Percentiles rank a stretch among this genome's conserved stretches.
Evolutionary conservation across 805 yeast genomes (phyloP).

Genomic region (Candida namnaoensis): DNA sequence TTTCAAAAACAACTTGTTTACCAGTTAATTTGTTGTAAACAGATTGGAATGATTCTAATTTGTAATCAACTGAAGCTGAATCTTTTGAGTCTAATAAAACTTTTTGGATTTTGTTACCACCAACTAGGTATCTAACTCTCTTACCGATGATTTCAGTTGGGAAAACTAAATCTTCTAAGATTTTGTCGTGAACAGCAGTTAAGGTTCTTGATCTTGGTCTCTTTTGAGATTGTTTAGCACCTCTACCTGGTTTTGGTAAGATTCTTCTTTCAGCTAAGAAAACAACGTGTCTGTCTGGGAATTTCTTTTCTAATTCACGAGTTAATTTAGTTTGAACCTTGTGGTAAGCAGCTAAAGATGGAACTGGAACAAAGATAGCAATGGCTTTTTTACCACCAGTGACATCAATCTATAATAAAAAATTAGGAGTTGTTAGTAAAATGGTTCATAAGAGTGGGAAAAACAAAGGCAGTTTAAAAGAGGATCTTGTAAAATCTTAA

Average conservation of each 20-base stretch:
- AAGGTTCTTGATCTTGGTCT: constrained; percentile 99
- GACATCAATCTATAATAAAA: constrained; percentile 62
- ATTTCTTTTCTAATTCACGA: constrained; percentile 99
- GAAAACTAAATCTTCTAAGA: constrained; percentile 98
- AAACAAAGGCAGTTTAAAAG: too few relatives aligned
- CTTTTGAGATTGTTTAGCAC: constrained; percentile 90
- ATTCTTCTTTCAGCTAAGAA: constrained; percentile 99
- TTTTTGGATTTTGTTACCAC: constrained; percentile 98
- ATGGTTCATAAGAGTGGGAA: too few relatives aligned
- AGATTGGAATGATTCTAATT: constrained; percentile 98
- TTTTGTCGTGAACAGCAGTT: constrained; percentile 96
- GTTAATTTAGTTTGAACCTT: constrained; percentile 95
- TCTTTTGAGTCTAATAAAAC: constrained; percentile 97
- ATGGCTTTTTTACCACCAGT: constrained; percentile 98
- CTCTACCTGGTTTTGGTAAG: constrained; percentile 97
- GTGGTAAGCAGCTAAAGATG: constrained; percentile 88
- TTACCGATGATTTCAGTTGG: constrained; percentile 99
- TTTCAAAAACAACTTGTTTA: constrained; percentile 98
- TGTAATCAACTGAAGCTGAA: constrained; percentile 93
- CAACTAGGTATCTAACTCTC: constrained; percentile 98
- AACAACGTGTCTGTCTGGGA: constrained; percentile 99
- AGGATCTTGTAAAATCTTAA: not conserved
- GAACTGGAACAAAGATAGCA: constrained; percentile 97
- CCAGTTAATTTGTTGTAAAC: constrained; percentile 98
- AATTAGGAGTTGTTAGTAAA: constrained; percentile 8